Base-by-base conservation (phyloP, 2,329 filamentous ascomycete species). In the Botrytis cinerea region DNA sequence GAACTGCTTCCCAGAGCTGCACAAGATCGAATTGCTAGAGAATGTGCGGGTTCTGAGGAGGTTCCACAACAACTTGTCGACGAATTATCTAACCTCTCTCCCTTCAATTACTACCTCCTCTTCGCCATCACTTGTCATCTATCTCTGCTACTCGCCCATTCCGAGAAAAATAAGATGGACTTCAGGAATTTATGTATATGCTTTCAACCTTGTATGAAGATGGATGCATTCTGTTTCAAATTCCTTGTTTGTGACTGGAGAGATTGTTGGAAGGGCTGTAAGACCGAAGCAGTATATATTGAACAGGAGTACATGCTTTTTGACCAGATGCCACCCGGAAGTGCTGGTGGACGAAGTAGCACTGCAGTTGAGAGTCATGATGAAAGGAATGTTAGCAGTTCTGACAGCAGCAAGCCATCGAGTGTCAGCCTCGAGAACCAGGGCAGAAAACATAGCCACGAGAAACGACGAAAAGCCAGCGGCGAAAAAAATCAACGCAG, bases 111-210 rank as follows among this genome's bases (percentile, higher is more conserved):
- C 84, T 98, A 98, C 81, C 91, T 98, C 22, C 90, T 98, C 9
- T 98, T 98, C 81, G 95, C 95, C 79, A 97, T 98, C 78, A 98
- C 95, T 48, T 98, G 95, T 83, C 95, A 98, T 80, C 90, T 98
- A 67, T 97, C 94, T 79, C 88, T 98, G 40, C 87, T 98, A 16
- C 90, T 97, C 78, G 94, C 93, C 1, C 95, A 97, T 82, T 92
- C 94, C 38, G 93, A 97, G 76, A 95, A 95, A 85, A 98, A 98
- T 87, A 97, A 97, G 85, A 98, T 98, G 95, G 94, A 97, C 81
- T 97, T 95, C 81, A 91, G 93, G 80, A 98, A 98, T 77, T 86
- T 98, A 38, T 97, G 94, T 84, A 97, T 98, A 78, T 98, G 95
- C 84, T 98, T 98, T 83, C 94, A 97, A 82, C 95, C 95, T 5